Base-by-base conservation (phyloP, 177 flowering plant species). In the Vitis hybrid region DNA sequence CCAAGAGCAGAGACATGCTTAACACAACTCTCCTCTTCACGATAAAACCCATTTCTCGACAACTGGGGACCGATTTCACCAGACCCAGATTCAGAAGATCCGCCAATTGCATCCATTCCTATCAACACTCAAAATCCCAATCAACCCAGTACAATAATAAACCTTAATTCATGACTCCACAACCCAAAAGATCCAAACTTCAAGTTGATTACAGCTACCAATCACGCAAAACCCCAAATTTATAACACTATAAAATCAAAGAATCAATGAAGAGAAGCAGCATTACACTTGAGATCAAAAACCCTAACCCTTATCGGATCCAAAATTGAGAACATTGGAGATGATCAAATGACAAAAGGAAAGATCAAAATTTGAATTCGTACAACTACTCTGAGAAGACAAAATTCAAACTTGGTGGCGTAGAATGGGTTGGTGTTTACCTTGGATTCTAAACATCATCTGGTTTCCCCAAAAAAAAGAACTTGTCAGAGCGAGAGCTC, bases 101-200 rank as follows among this genome's bases (percentile, higher is more conserved):
- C 78, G 69, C 82, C 90, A 71, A 70, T 44, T 54, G 74, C 76
- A 73, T 70, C 84, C 89, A 86, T 88, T 33, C 59, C 24, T 31
- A 17, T 69, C 62, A 75, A 69, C 15, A 33, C 69, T 62, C 59
- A 50, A 62, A 79, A 64, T 59, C 72, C 63, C 68, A 73, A 67
- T 12, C 58, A 54, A 19, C 67, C 67, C 69, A 67, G 64, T 11
- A 51, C 18, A 65, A 65, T 49, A 52, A 8, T 51, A 15, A 22
- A 67, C 63, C 53, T 71, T 10, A 65, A 65, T 28, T 18, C 73
- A 51, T 10, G 4, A 11, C 13, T 56, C 0, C 19, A 66, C 15
- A 50, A 33, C 7, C 68, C 51, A 52, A 56, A 77, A 60, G 59
- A 70, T 51, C 64, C 56, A 50, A 75, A 38, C 67, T 70, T 67